Percentiles rank a stretch among this genome's conserved stretches.
These are phyloP conservation scores for Arthrobotrys conoides DNA, from an alignment of 2,329 filamentous ascomycete species.

Conservation along the genomic window DNA sequence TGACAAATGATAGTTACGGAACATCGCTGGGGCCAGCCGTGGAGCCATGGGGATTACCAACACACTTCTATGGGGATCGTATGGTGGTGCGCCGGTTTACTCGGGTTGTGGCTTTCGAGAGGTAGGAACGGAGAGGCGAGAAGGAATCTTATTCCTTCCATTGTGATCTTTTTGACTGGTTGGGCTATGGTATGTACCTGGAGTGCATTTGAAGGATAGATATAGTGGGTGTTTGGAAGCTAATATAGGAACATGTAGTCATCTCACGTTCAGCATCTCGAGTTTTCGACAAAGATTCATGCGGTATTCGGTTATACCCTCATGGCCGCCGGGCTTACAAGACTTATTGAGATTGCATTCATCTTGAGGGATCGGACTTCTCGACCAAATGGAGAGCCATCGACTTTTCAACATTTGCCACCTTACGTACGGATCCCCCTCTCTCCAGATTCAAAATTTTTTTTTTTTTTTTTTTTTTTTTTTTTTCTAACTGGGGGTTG, in stretches of 20 bases:
- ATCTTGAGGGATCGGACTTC: constrained; percentile 80
- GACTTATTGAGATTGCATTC: constrained; percentile 93
- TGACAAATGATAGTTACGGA: constrained; percentile 82
- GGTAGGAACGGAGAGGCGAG: constrained; percentile 87
- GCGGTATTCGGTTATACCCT: constrained; percentile 92
- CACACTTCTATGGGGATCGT: constrained; percentile 99
- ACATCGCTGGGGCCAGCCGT: constrained; percentile 89
- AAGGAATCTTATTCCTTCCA: constrained; percentile 91
- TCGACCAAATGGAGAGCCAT: constrained; percentile 78
- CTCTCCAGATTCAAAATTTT: not conserved
- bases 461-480: constrained; percentile 3
- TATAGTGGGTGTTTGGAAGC: not conserved
- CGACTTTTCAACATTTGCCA: constrained; percentile 80
- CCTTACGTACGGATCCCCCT: constrained; percentile 74
- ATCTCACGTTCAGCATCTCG: constrained; percentile 85
- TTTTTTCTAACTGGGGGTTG: constrained; percentile 1
- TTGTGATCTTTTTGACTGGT: constrained; percentile 91
- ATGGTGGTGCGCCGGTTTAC: constrained; percentile 94
- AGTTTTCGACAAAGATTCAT: constrained; percentile 89
- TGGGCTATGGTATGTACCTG: constrained; percentile 79
- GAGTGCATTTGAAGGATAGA: not conserved
- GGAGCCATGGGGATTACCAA: constrained; percentile 95
- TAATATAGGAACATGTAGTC: constrained; percentile 68
- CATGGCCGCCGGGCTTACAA: constrained; percentile 86
- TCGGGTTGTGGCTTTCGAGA: constrained; percentile 91